Percentiles rank a stretch among this genome's conserved stretches.
Conservation (phyloP, 1,284 basidiomycete genomes). For the Mycosarcoma mackinlayi region DNA sequence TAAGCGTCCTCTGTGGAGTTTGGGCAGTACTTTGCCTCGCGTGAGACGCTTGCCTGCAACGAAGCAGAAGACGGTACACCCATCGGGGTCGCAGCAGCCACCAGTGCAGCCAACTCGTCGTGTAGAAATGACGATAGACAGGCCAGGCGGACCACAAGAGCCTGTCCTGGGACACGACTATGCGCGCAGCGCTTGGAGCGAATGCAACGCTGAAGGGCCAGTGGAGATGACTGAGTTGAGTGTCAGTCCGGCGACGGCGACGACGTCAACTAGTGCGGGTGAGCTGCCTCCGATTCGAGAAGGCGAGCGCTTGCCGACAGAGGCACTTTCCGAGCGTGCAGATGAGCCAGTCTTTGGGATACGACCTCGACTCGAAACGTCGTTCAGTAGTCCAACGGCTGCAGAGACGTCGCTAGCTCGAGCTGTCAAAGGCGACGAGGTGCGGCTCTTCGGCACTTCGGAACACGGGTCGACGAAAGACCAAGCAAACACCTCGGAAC, state of each 20-base stretch:
- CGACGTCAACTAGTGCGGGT: background rate
- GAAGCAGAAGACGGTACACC: constrained; percentile 16
- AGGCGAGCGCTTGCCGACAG: constrained; percentile 13
- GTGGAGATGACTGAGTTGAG: background rate
- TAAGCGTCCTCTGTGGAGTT: constrained; percentile 31
- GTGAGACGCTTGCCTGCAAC: constrained; percentile 12
- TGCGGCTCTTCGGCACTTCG: too few species aligned
- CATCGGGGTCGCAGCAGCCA: constrained; percentile 18
- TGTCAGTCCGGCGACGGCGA: constrained; percentile 8
- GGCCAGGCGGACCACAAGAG: background rate
- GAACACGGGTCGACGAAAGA: background rate
- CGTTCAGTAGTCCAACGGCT: constrained; percentile 20
- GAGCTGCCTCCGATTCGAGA: constrained; percentile 20
- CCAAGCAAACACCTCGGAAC: background rate
- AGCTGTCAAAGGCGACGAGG: background rate
- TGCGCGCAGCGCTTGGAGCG: constrained; percentile 1
- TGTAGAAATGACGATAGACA: background rate
- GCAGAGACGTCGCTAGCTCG: background rate
- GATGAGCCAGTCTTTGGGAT: background rate
- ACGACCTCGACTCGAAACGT: constrained; percentile 13
- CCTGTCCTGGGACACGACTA: constrained; percentile 17
- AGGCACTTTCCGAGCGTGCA: background rate
- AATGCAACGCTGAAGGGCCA: background rate
- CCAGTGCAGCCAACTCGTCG: background rate
- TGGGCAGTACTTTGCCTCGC: constrained; percentile 17